These are phyloP conservation scores for Bacidia rubella DNA, from an alignment of 495 filamentous ascomycete species.

Conservation along the genomic window DNA sequence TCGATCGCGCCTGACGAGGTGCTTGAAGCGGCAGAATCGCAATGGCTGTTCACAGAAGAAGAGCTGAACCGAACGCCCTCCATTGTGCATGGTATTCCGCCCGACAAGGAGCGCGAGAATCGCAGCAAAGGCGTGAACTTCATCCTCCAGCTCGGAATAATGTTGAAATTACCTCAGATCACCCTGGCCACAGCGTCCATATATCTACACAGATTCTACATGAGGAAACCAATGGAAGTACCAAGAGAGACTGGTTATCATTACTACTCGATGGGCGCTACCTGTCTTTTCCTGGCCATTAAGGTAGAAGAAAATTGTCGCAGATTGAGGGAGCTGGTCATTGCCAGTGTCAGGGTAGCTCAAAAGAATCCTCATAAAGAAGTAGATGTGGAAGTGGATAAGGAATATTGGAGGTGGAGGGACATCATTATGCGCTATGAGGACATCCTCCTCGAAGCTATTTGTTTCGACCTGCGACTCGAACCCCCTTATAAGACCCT, in stretches of 20 bases:
- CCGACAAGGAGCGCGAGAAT: conserved; percentile 59
- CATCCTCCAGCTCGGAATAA: conserved; percentile 83
- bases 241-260: conserved; percentile 55
- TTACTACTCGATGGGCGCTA: conserved; percentile 82
- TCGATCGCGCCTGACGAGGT: conserved; percentile 27
- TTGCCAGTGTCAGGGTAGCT: conserved; percentile 84
- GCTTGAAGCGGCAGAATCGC: conserved; percentile 42
- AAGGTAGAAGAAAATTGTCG: conserved; percentile 95
- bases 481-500: conserved; percentile 73
- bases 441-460: conserved; percentile 75
- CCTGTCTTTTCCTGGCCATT: conserved; percentile 80
- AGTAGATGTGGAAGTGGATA: conserved; percentile 77
- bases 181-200: conserved; percentile 85
- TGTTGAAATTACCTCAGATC: conserved; percentile 82
- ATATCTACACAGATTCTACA: conserved; percentile 90
- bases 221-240: conserved; percentile 64
- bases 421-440: conserved; percentile 85
- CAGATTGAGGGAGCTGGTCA: conserved; percentile 83
- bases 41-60: conserved; percentile 83
- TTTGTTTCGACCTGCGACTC: conserved; percentile 88
- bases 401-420: conserved; percentile 94
- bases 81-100: conserved; percentile 63
- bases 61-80: conserved; percentile 75
- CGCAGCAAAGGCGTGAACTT: conserved; percentile 91
- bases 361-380: conserved; percentile 79